Conservation (phyloP, 2,329 filamentous ascomycete species). For the Aspergillus melleus region DNA sequence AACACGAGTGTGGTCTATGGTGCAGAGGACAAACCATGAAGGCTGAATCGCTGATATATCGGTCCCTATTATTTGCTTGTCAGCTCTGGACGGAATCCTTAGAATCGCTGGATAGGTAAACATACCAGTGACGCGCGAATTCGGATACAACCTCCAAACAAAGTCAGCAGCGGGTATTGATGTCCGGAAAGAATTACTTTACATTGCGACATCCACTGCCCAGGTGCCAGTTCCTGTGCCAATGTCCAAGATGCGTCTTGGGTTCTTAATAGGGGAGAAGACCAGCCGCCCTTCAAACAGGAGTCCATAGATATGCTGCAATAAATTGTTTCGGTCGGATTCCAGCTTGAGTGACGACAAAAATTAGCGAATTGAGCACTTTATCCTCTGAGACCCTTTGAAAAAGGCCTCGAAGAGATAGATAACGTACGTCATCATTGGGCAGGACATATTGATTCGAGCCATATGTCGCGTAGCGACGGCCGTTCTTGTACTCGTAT, state of each 20-base stretch:
- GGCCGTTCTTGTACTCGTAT: background rate
- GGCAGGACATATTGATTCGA: background rate
- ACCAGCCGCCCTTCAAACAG: background rate
- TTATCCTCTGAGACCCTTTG: no score
- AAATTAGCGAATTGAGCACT: no score
- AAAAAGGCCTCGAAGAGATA: background rate
- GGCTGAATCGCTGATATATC: no score
- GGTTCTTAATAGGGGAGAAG: background rate
- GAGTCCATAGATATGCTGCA: background rate
- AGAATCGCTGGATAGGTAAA: background rate
- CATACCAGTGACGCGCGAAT: background rate
- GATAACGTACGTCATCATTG: background rate
- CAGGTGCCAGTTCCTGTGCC: background rate
- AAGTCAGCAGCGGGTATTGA: background rate
- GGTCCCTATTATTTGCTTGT: no score
- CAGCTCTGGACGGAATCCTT: no score
- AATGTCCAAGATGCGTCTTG: background rate
- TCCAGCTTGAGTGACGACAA: background rate
- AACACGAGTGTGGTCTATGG: no score
- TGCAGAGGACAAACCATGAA: background rate
- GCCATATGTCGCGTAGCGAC: background rate
- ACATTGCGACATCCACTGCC: background rate
- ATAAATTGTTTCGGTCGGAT: background rate
- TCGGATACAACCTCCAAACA: background rate
- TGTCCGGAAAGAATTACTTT: background rate